Base-by-base conservation (phyloP, 2,329 filamentous ascomycete species). In the Verticillium longisporum region DNA sequence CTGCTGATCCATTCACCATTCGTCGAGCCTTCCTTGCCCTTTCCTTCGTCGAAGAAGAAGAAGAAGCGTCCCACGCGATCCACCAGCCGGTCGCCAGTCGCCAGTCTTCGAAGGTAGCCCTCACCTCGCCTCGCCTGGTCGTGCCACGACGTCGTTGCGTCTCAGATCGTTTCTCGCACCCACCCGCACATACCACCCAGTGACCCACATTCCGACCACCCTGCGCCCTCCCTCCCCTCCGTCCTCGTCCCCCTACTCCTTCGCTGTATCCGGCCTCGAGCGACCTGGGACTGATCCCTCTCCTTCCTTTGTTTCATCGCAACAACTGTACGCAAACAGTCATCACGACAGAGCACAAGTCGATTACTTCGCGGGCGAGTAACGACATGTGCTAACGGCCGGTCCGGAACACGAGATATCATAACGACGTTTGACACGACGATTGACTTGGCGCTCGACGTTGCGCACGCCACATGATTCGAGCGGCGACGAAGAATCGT, bases 191-290 rank as follows among this genome's bases (percentile, higher is more conserved):
- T 56, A 34, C 32, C 55, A 56, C 34, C 34, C 15, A 31, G 34
- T 32, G 56, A 38, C 56, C 56, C 56, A 58, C 56, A 58, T 58
- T 58, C 56, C 76, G 75, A 34, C 78, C 78, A 57, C 85, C 81
- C 54, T 80, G 75, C 26, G 75, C 72, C 13, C 32, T 26, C 9
- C 80, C n/a, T 32, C 78, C 56, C 85, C 81, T 54, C 80, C 75
- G 26, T 75, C 72, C 31, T n/a, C 78, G 21, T 78, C 77, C 56
- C 78, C 85, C 77, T 62, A 89, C 83, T 92, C 89, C 62, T 89
- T 36, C 9, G 33, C 55, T 36, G 55, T 26, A 15, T 32, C 56
- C 37, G 21, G 41, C 37, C 56, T 26, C 26, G 26, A 26, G 41
- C 56, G 21, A 14, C 15, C 21, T 15, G 34, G 26, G 26, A 26